These are phyloP conservation scores for Zymoseptoria brevis DNA, from an alignment of 2,329 filamentous ascomycete genomes.

Conservation along the genomic window DNA sequence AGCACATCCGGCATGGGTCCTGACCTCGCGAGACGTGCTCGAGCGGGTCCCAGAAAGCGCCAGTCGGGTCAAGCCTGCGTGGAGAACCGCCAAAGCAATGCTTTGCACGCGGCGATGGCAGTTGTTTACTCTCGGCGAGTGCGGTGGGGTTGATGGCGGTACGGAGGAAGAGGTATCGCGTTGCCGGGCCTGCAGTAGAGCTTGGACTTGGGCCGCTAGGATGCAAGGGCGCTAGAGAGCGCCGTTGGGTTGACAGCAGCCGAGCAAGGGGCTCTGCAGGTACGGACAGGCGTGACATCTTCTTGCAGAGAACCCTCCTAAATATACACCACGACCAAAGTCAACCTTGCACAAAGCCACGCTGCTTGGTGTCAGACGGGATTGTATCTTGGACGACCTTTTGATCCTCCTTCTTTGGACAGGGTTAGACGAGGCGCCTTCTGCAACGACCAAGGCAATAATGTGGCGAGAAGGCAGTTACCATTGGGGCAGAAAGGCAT, in stretches of 20 bases:
- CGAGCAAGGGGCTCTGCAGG: not conserved
- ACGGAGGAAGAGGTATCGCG: too few species aligned
- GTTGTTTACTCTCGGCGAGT: not conserved
- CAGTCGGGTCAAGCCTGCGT: not conserved
- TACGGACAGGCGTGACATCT: not conserved
- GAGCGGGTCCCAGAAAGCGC: not conserved
- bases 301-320: not conserved
- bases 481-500: not conserved
- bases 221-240: not conserved
- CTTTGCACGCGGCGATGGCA: not conserved
- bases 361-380: not conserved
- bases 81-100: not conserved
- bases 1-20: not conserved
- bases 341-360: not conserved
- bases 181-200: not conserved
- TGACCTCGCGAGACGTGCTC: too few species aligned
- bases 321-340: not conserved
- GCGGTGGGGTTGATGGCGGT: not conserved
- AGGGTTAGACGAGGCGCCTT: not conserved
- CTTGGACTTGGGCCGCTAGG: not conserved
- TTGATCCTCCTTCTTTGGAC: not conserved
- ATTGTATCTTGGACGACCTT: not conserved
- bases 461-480: too few species aligned
- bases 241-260: not conserved
- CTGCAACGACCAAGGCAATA: too few species aligned